Conservation (phyloP, 176 grass and related monocot species). For the Pharus latifolius region DNA sequence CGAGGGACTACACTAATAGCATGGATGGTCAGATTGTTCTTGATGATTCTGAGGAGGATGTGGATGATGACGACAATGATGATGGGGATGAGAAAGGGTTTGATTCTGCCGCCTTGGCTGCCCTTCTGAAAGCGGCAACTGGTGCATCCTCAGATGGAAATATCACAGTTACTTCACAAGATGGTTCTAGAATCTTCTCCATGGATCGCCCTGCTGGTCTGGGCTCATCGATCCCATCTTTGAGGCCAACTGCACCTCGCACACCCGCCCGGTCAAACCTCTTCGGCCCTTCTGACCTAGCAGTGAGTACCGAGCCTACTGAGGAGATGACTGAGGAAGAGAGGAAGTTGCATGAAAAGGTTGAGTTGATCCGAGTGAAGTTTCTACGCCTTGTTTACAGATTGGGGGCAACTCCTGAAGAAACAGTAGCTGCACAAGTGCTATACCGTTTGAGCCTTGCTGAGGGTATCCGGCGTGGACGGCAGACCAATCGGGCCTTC, state of each 20-base stretch:
- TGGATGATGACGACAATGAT: slow-evolving; percentile 57
- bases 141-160: slow-evolving; percentile 41
- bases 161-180: slow-evolving; percentile 44
- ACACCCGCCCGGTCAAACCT: slow-evolving; percentile 28
- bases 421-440: slow-evolving; percentile 62
- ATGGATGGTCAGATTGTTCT: slow-evolving; percentile 46
- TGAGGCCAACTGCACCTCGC: slow-evolving; percentile 38
- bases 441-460: slow-evolving; percentile 70
- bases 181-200: slow-evolving; percentile 49
- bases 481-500: slow-evolving; percentile 48
- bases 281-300: slow-evolving; percentile 32
- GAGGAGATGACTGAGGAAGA: slow-evolving; percentile 73
- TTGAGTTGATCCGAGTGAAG: slow-evolving; percentile 70
- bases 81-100: slow-evolving; percentile 53
- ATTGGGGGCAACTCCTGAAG: slow-evolving; percentile 59
- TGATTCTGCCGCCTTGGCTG: slow-evolving; percentile 51
- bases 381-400: slow-evolving; percentile 77
- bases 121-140: slow-evolving; percentile 68
- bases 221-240: slow-evolving; percentile 50
- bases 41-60: slow-evolving; percentile 67
- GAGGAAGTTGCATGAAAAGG: slow-evolving; percentile 76
- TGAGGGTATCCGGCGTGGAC: slow-evolving; percentile 65
- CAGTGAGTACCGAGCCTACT: slow-evolving; percentile 35
- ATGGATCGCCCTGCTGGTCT: slow-evolving; percentile 65
- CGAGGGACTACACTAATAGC: slow-evolving; percentile 39